These are phyloP conservation scores for Penicillium sp. DNA, from an alignment of 2,329 filamentous ascomycete genomes.

Conservation along the genomic window DNA sequence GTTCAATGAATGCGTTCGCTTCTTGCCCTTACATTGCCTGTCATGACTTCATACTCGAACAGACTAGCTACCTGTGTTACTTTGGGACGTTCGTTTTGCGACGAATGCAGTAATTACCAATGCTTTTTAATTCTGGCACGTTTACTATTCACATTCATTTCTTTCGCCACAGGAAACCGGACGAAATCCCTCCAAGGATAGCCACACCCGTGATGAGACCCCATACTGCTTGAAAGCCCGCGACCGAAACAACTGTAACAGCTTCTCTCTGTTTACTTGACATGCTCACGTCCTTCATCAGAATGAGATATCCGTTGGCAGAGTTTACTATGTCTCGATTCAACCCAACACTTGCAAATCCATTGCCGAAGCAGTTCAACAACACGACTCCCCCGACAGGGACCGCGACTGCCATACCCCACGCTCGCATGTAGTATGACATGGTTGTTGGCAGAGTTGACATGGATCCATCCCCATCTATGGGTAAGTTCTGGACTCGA, in stretches of 20 bases:
- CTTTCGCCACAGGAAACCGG: conserved; percentile 21
- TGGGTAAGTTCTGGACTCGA: conserved; percentile 40
- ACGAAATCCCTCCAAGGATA: conserved; percentile 27
- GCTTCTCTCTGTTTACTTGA: conserved; percentile 11
- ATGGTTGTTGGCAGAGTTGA: conserved; percentile 18
- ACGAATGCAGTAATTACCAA: background rate
- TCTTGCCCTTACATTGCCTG: background rate
- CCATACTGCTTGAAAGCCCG: conserved; percentile 30
- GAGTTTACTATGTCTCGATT: conserved; percentile 14
- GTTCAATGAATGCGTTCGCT: background rate
- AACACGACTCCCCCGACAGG: conserved; percentile 44
- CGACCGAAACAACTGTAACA: conserved; percentile 18
- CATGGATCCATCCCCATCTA: conserved; percentile 42
- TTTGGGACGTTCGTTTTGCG: background rate
- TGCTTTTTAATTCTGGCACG: background rate
- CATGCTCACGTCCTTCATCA: conserved; percentile 21
- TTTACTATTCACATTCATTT: background rate
- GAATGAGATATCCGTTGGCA: conserved; percentile 16
- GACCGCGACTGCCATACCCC: conserved; percentile 50
- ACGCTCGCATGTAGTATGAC: conserved; percentile 26
- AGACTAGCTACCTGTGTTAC: background rate
- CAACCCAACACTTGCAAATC: conserved; percentile 22
- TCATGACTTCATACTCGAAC: background rate
- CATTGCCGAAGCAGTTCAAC: conserved; percentile 40
- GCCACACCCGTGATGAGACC: conserved; percentile 28